Conservation (phyloP, 2,329 filamentous ascomycete species). For the Colletotrichum ledebouriae region DNA sequence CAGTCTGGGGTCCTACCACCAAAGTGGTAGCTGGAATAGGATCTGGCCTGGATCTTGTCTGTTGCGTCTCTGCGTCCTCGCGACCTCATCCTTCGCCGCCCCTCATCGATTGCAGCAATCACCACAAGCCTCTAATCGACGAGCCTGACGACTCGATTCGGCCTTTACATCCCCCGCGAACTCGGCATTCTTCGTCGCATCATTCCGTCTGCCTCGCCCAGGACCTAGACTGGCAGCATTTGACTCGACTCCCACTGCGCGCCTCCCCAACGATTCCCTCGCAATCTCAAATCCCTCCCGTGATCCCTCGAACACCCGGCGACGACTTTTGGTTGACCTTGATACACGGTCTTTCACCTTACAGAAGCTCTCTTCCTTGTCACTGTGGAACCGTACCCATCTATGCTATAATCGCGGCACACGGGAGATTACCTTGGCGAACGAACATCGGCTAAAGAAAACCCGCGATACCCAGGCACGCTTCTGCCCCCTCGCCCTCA, state of each 20-base stretch:
- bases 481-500: slow-evolving; percentile 5
- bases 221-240: slow-evolving; percentile 1
- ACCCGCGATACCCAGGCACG: slow-evolving; percentile 32
- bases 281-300: neutral
- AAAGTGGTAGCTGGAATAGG: slow-evolving; percentile 7
- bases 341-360: too few species aligned
- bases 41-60: slow-evolving; percentile 22
- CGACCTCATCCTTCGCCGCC: slow-evolving; percentile 13
- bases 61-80: slow-evolving; percentile 17
- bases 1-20: neutral
- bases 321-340: too few species aligned
- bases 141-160: neutral
- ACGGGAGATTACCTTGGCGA: slow-evolving; percentile 29
- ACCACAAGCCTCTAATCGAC: slow-evolving; percentile 12
- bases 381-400: neutral
- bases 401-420: slow-evolving; percentile 27
- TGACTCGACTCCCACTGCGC: slow-evolving; percentile 20
- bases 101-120: slow-evolving; percentile 24
- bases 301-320: neutral
- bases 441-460: slow-evolving; percentile 17
- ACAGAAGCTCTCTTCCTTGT: too few species aligned
- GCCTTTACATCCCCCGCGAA: neutral
- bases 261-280: slow-evolving; percentile 19
- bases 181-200: neutral
- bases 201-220: neutral